These are phyloP conservation scores for Irpex lacteus DNA, from an alignment of 1,284 basidiomycete species.

Conservation along the genomic window DNA sequence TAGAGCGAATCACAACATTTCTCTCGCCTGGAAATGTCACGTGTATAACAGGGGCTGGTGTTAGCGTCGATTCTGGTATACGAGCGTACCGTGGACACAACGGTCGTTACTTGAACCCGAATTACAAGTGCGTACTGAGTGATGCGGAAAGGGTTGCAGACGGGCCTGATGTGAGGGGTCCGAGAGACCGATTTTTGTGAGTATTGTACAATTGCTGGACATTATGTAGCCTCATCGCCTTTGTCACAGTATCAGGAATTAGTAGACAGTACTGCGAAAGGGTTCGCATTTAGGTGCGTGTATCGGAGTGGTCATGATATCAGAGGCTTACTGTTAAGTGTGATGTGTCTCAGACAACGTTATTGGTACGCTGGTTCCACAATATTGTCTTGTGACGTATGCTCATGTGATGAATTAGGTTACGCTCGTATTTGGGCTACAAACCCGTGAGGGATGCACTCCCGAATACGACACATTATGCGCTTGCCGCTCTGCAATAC, in stretches of 20 bases:
- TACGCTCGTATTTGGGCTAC: conserved; percentile 84
- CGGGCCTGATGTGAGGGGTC: not conserved
- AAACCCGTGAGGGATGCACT: conserved; percentile 75
- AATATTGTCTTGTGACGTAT: not conserved
- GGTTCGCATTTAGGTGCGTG: conserved; percentile 62
- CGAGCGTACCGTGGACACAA: conserved; percentile 83
- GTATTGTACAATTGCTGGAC: conserved; percentile 10
- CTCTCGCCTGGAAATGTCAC: conserved; percentile 66
- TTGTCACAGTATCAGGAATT: conserved; percentile 71
- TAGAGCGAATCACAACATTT: conserved; percentile 66
- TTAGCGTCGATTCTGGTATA: conserved; percentile 91
- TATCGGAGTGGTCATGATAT: too few relatives aligned
- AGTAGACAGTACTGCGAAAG: conserved; percentile 64
- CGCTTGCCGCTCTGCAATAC: conserved; percentile 79
- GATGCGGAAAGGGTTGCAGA: not conserved
- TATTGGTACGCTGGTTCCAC: conserved; percentile 52
- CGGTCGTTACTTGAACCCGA: conserved; percentile 86
- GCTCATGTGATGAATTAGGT: conserved; percentile 39
- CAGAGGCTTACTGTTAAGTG: too few relatives aligned
- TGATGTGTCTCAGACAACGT: conserved; percentile 48
- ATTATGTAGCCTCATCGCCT: conserved; percentile 6
- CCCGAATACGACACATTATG: conserved; percentile 87
- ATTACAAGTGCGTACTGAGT: conserved; percentile 69
- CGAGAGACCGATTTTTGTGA: conserved; percentile 57
- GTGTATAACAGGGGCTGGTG: conserved; percentile 85